Conservation (phyloP, 768 basidiomycete species). For the Boletus subparvulus region DNA sequence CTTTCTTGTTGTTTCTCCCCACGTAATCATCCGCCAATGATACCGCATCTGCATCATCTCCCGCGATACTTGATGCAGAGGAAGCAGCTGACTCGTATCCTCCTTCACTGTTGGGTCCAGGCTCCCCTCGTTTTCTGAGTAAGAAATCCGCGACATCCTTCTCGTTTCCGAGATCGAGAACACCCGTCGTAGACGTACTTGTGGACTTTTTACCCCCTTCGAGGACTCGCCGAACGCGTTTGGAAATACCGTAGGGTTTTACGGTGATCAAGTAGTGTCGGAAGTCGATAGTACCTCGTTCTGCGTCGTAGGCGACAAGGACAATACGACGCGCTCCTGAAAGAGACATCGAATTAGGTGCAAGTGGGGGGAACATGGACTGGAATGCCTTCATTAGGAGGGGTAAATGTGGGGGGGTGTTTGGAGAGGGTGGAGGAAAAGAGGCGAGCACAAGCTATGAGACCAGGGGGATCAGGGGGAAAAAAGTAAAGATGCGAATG, state of each 20-base stretch:
- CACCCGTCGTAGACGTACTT: slow-evolving; percentile 29
- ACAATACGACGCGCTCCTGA: slow-evolving; percentile 93
- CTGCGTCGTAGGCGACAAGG: slow-evolving; percentile 86
- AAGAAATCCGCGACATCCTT: slow-evolving; percentile 96
- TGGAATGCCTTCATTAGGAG: slow-evolving; percentile 97
- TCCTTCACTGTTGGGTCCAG: slow-evolving; percentile 53
- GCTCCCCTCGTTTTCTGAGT: slow-evolving; percentile 64
- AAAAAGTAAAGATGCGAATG: background rate
- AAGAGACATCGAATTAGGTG: slow-evolving; percentile 73
- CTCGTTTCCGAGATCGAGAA: slow-evolving; percentile 84
- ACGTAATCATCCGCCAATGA: slow-evolving; percentile 91
- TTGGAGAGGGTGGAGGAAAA: slow-evolving; percentile 72
- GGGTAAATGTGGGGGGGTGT: slow-evolving; percentile 78
- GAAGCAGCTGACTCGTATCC: slow-evolving; percentile 82
- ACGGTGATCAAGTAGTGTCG: slow-evolving; percentile 96
- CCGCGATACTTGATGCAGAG: slow-evolving; percentile 79
- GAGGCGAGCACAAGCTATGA: slow-evolving; percentile 82
- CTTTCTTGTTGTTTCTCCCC: slow-evolving; percentile 90
- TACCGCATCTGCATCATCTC: slow-evolving; percentile 78
- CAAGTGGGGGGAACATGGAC: slow-evolving; percentile 90
- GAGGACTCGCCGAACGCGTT: slow-evolving; percentile 83
- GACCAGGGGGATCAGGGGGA: background rate
- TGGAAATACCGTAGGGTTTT: slow-evolving; percentile 91
- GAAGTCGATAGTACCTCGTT: slow-evolving; percentile 83
- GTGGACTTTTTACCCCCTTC: slow-evolving; percentile 49